Conservation (phyloP, 768 basidiomycete genomes). For the Lentinula detonsa region DNA sequence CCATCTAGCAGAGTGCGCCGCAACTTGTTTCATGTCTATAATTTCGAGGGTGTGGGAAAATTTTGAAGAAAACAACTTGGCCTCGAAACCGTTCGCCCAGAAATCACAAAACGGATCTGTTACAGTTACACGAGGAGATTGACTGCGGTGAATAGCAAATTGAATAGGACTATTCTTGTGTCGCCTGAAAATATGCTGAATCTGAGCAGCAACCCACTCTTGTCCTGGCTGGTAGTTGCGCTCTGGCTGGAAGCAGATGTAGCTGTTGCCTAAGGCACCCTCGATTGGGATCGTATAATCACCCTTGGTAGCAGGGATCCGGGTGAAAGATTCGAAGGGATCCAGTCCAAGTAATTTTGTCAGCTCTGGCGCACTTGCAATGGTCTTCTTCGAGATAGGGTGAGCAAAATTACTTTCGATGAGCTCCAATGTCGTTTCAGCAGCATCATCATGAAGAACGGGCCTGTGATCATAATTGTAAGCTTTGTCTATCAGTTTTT, state of each 20-base stretch:
- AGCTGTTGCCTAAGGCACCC: constrained; percentile 1
- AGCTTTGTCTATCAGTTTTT: constrained; percentile 11
- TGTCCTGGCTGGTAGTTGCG: not conserved
- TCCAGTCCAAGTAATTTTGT: not conserved
- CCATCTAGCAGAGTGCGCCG: constrained; percentile 4
- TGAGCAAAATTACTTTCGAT: too few species aligned
- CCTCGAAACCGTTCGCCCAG: constrained; percentile 2
- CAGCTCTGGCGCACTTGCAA: not conserved
- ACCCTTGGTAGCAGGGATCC: not conserved
- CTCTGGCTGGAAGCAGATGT: not conserved
- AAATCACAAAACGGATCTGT: not conserved
- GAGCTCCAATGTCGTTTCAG: not conserved
- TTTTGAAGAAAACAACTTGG: not conserved
- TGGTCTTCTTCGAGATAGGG: not conserved
- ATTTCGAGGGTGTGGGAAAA: not conserved
- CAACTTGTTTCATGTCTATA: not conserved
- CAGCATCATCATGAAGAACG: not conserved
- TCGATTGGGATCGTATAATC: not conserved
- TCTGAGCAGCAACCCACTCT: not conserved
- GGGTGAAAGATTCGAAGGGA: not conserved
- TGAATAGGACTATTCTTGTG: not conserved
- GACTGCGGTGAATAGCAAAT: not conserved
- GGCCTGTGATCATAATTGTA: not conserved
- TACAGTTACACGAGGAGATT: not conserved
- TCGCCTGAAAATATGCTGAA: constrained; percentile 4